These are phyloP conservation scores for Citrus reticulata DNA, from an alignment of 345 rosid species.

Conservation along the genomic window DNA sequence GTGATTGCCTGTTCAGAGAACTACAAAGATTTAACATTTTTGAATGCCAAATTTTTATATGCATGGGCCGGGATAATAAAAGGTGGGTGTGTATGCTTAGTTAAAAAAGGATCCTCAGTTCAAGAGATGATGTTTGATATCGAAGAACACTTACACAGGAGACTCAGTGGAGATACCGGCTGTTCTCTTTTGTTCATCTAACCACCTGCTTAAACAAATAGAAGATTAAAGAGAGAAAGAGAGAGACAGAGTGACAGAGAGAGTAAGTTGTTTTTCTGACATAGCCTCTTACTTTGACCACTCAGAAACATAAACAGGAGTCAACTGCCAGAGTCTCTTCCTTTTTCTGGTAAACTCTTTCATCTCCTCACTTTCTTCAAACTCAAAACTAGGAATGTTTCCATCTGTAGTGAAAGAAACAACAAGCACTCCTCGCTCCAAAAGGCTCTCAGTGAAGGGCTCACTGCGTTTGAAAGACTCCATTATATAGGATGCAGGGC, in stretches of 20 bases:
- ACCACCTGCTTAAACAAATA: constrained; percentile 52
- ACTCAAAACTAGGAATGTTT: constrained; percentile 51
- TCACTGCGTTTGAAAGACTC: constrained; percentile 76
- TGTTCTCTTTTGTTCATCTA: constrained; percentile 81
- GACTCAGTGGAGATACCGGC: constrained; percentile 77
- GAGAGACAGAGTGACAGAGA: background rate
- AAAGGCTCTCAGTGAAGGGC: constrained; percentile 66
- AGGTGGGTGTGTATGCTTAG: background rate
- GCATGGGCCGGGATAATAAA: background rate
- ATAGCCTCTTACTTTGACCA: constrained; percentile 73
- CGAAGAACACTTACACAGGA: constrained; percentile 65
- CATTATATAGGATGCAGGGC: constrained; percentile 56
- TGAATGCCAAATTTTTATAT: background rate
- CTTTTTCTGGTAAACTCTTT: constrained; percentile 47
- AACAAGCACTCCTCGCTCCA: constrained; percentile 89
- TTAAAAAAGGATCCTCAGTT: background rate
- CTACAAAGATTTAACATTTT: background rate
- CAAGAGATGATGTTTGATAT: background rate
- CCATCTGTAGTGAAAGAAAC: constrained; percentile 82
- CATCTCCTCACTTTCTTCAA: constrained; percentile 59
- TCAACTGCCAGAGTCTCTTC: constrained; percentile 83
- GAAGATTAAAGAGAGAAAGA: background rate
- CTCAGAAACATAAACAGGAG: constrained; percentile 54
- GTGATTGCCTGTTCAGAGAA: background rate
- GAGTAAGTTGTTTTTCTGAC: background rate